Evolutionary conservation across 2,329 filamentous ascomycete species (phyloP), one percentile per base, ranked within the genome.

Genomic region (Pseudopithomyces maydicus): DNA sequence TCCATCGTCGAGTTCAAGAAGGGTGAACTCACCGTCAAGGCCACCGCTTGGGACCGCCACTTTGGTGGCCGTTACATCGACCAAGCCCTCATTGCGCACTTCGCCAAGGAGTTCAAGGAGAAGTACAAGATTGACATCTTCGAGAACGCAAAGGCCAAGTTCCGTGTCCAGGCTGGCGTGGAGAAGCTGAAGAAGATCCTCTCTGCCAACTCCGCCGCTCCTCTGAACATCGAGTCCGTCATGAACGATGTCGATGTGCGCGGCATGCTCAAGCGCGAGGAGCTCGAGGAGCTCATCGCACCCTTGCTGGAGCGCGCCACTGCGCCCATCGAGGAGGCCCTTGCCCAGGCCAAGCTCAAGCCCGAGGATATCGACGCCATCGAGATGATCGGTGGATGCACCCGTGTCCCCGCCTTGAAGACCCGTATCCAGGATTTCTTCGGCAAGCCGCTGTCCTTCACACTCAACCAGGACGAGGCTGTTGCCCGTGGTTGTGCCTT

Each of bases 121-220:
- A 97, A 96, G 80, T 96, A 91, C 87, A 97, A 96, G 85, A 90
- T 98, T 69, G 93, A 98, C 77, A 94, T 99, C 81, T 87, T 88
- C 78, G 88, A 87, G 66, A 95, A 98, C 81, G 86, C 88, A 65
- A 97, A 97, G 82, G 95, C 94, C 57, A 86, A 89, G 78, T 88
- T 93, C 66, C 92, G 95, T 76, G 91, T 96, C 68, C 85, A 90
- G 41, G 88, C 92, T 60, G 92, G 91, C 55, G 92, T 93, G 54
- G 95, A 99, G 85, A 97, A 97, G 85, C 82, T 96, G 75, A 99
- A 99, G 89, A 98, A 98, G 88, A 89, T 98, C 54, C 84, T 99
- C 55, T 98, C 94, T 35, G 95, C 95, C 75, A 98, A 98, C 82
- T 90, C 93, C 68, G 86, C 90, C 74, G 92, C 94, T 17, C 92